These are phyloP conservation scores for Marasmius sp. DNA, from an alignment of 1,284 basidiomycete species.

Conservation along the genomic window DNA sequence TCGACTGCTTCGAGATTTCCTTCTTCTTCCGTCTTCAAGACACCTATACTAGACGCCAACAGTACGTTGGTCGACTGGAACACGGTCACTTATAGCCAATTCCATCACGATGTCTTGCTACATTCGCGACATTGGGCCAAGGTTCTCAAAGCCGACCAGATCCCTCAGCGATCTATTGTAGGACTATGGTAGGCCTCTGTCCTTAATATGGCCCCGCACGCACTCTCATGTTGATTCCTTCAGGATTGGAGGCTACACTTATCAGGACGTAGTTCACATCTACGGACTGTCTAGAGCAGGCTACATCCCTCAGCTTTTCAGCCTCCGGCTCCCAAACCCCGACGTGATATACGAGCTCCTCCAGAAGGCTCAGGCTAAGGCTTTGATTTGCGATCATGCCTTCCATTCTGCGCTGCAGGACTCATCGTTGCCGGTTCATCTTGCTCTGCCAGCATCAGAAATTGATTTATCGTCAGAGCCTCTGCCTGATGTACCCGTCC, in stretches of 20 bases:
- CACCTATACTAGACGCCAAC: constrained; percentile 41
- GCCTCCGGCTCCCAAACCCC: constrained; percentile 67
- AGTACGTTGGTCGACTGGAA: constrained; percentile 43
- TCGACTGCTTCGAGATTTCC: constrained; percentile 42
- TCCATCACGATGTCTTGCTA: constrained; percentile 52
- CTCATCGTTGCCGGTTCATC: constrained; percentile 48
- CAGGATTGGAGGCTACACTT: constrained; percentile 69
- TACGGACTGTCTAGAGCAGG: constrained; percentile 72
- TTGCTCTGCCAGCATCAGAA: constrained; percentile 39
- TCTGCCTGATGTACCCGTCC: constrained; percentile 44
- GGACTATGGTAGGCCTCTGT: constrained; percentile 58
- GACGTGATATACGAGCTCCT: constrained; percentile 67
- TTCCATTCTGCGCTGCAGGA: constrained; percentile 34
- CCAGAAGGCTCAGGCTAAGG: constrained; percentile 51
- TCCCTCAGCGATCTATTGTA: constrained; percentile 55
- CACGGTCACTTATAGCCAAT: constrained; percentile 51
- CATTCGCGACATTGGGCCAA: constrained; percentile 56
- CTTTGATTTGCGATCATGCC: constrained; percentile 58
- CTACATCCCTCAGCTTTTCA: constrained; percentile 72
- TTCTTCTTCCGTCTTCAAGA: constrained; percentile 47
- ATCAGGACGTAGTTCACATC: constrained; percentile 66
- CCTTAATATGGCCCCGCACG: constrained; percentile 3
- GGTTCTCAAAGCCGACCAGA: constrained; percentile 39
- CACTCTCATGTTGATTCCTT: constrained; percentile 7
- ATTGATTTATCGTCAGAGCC: constrained; percentile 35